Base-by-base conservation (phyloP, 208 protist genomes). In the Entamoeba moshkovskii region DNA sequence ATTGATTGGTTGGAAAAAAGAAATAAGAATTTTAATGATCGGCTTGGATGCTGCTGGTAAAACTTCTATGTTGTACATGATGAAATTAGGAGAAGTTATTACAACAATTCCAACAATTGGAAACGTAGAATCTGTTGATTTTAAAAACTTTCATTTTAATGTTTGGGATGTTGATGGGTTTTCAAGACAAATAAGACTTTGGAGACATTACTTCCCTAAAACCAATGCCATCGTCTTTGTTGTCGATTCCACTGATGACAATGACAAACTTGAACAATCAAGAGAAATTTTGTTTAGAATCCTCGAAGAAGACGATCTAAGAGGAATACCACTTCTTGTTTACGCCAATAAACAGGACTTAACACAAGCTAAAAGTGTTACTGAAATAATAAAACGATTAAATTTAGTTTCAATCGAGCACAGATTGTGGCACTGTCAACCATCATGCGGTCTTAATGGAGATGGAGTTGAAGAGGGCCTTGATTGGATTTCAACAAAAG, bases 81-180 rank as follows among this genome's bases (percentile, higher is more conserved):
- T 97, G 15, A 96, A 96, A 93, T 46, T 93, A 11, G 95, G 94
- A 38, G 95, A 96, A 92, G 92, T 95, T 38, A 47, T 96, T 3
- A 94, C 59, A 11, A 96, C 96, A 16, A 93, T 96, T 46, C 95
- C 96, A 25, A 97, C 96, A 11, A 95, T 96, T 92, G 96, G 96
- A 38, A 96, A 96, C 91, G 94, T 96, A 33, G 95, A 96, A 91
- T 93, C 92, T 8, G 66, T 95, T 38, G 25, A 45, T 25, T 94
- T 42, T 46, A 33, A 52, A 4, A 59, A 52, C 15, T 93, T 95
- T 45, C 44, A n/a, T 22, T 45, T 92, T 52, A 33, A 99, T 94
- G 97, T 99, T 49, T 99, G 99, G 98, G 99, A 99, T 96, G 98
- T 99, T 38, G 99, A 99, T 44, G 99, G 99, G n/a, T 99, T 99